Conservation (phyloP, 805 yeast genomes). For the Danielia reshetovae region DNA sequence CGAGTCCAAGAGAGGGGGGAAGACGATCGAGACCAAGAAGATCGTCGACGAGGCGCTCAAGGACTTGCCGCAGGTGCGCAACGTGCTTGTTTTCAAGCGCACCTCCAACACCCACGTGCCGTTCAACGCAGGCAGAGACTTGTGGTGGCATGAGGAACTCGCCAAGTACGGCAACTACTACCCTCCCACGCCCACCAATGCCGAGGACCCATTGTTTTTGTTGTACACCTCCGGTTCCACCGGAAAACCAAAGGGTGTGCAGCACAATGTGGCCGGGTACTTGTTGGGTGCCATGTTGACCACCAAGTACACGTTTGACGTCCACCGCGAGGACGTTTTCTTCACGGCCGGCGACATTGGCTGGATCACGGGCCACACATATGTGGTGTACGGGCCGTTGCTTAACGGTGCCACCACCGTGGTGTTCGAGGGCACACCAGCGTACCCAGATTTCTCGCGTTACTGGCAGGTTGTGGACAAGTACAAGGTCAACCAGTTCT, state of each 20-base stretch:
- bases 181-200: constrained; percentile 81
- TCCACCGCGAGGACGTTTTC: constrained; percentile 79
- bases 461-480: constrained; percentile 95
- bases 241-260: constrained; percentile 97
- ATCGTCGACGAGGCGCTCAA: constrained; percentile 92
- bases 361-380: constrained; percentile 99
- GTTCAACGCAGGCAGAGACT: constrained; percentile 77
- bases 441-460: constrained; percentile 91
- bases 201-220: constrained; percentile 94
- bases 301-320: constrained; percentile 89
- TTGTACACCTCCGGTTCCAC: constrained; percentile 98
- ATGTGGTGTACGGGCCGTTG: constrained; percentile 92
- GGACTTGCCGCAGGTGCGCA: constrained; percentile 68
- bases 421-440: constrained; percentile 96
- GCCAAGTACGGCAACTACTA: constrained; percentile 76
- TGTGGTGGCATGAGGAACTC: constrained; percentile 93
- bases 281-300: constrained; percentile 89
- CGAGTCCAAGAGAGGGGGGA: constrained; percentile 95
- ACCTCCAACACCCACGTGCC: constrained; percentile 74
- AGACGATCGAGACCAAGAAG: constrained; percentile 84
- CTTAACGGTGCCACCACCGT: constrained; percentile 83
- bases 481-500: constrained; percentile 90
- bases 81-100: constrained; percentile 84
- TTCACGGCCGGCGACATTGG: constrained; percentile 99
- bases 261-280: constrained; percentile 93